These are phyloP conservation scores for Penicillium lividum DNA, from an alignment of 495 filamentous ascomycete species.

Conservation along the genomic window DNA sequence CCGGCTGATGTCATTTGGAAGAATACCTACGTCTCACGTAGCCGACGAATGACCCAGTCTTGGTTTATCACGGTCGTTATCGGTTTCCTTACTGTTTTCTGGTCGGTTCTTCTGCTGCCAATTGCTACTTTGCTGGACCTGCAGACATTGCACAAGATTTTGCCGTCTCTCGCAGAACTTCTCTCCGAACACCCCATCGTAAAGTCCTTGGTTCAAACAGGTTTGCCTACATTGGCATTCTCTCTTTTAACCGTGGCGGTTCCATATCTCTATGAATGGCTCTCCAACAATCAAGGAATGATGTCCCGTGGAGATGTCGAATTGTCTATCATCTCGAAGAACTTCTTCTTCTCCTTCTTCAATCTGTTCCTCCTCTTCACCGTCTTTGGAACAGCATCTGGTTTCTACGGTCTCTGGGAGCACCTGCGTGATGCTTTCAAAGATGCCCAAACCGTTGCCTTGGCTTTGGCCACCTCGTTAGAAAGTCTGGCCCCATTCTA, in stretches of 20 bases:
- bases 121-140: slow-evolving; percentile 77
- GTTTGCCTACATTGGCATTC: slow-evolving; percentile 79
- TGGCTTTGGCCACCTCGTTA: slow-evolving; percentile 72
- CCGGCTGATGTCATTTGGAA: slow-evolving; percentile 89
- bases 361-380: slow-evolving; percentile 97
- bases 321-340: slow-evolving; percentile 93
- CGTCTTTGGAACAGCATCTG: slow-evolving; percentile 78
- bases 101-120: slow-evolving; percentile 81
- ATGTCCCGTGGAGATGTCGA: slow-evolving; percentile 94
- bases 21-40: slow-evolving; percentile 85
- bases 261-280: slow-evolving; percentile 92
- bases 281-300: slow-evolving; percentile 89
- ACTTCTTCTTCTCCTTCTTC: slow-evolving; percentile 99
- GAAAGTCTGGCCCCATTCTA: slow-evolving; percentile 79
- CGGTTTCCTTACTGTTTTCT: slow-evolving; percentile 78
- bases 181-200: slow-evolving; percentile 67
- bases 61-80: slow-evolving; percentile 85
- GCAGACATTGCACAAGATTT: slow-evolving; percentile 71
- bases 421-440: slow-evolving; percentile 70
- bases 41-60: slow-evolving; percentile 68
- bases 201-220: slow-evolving; percentile 79
- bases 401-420: slow-evolving; percentile 66
- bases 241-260: slow-evolving; percentile 86
- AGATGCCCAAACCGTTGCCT: slow-evolving; percentile 77
- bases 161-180: slow-evolving; percentile 66